These are phyloP conservation scores for Capronia coronata DNA, from an alignment of 2,329 filamentous ascomycete genomes.

Conservation along the genomic window DNA sequence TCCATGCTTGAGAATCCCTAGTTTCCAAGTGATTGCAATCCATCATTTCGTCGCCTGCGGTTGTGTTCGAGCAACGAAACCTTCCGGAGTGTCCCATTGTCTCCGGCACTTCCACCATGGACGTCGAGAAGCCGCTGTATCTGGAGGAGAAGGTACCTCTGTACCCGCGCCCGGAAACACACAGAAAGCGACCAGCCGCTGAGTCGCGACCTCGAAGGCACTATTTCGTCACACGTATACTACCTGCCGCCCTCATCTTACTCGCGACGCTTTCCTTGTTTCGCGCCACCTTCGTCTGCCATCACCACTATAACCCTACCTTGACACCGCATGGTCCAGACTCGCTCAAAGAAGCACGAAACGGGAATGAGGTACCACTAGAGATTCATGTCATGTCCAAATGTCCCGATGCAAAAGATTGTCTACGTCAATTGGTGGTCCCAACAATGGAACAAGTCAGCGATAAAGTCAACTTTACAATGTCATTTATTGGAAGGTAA, in stretches of 20 bases:
- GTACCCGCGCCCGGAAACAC: background rate
- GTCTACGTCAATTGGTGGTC: slow-evolving; percentile 70
- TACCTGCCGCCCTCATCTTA: slow-evolving; percentile 22
- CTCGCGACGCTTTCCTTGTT: slow-evolving; percentile 18
- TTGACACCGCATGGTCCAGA: background rate
- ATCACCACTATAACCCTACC: slow-evolving; percentile 21
- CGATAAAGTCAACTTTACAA: slow-evolving; percentile 80
- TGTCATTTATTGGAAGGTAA: slow-evolving; percentile 82
- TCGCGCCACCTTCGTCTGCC: slow-evolving; percentile 19
- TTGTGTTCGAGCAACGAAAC: too few relatives aligned
- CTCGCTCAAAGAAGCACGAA: slow-evolving; percentile 6
- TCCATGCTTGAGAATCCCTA: too few relatives aligned
- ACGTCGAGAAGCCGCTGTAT: background rate
- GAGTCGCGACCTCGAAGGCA: background rate
- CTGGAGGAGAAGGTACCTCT: slow-evolving; percentile 5
- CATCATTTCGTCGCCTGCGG: too few relatives aligned
- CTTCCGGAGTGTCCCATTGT: too few relatives aligned
- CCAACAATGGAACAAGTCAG: slow-evolving; percentile 77
- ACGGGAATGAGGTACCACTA: slow-evolving; percentile 55
- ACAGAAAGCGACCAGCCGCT: background rate
- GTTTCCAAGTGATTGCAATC: too few relatives aligned
- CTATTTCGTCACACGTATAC: slow-evolving; percentile 9
- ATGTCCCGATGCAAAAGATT: slow-evolving; percentile 85
- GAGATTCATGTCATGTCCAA: slow-evolving; percentile 98
- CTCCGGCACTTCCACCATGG: background rate